These are phyloP conservation scores for Phytophthora kernoviae DNA, from an alignment of 352 stramenopile genomes.

Conservation along the genomic window DNA sequence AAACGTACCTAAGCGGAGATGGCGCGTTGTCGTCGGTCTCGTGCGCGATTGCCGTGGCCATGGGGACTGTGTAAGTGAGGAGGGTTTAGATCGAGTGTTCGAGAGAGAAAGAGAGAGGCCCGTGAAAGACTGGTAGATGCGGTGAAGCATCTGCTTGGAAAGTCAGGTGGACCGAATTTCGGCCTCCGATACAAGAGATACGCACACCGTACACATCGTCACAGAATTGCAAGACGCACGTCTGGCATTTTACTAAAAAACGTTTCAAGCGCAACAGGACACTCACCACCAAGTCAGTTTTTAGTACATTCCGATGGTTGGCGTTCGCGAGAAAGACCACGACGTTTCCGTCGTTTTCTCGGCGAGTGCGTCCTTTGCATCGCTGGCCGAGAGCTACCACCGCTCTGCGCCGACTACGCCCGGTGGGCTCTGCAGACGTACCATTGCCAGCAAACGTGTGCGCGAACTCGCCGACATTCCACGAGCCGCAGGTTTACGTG, in stretches of 20 bases:
- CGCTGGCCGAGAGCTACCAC: slow-evolving; percentile 13
- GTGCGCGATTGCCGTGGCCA: slow-evolving; percentile 1
- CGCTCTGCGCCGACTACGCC: slow-evolving; percentile 19
- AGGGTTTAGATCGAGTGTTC: slow-evolving; percentile 4
- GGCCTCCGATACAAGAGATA: too few relatives aligned
- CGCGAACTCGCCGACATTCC: slow-evolving; percentile 60
- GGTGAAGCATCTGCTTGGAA: slow-evolving; percentile 8
- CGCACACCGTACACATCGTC: too few relatives aligned
- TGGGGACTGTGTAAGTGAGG: background rate
- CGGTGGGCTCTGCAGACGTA: slow-evolving; percentile 6
- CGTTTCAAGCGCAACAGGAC: slow-evolving; percentile 9
- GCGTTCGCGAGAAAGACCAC: slow-evolving; percentile 19
- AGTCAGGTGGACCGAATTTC: too few relatives aligned
- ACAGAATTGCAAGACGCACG: background rate
- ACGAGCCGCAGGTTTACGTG: slow-evolving; percentile 54
- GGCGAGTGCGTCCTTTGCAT: slow-evolving; percentile 19
- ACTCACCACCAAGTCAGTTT: slow-evolving; percentile 18
- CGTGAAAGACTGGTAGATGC: slow-evolving; percentile 15
- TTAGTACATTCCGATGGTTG: slow-evolving; percentile 13
- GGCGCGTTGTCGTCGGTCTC: background rate
- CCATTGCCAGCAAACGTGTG: slow-evolving; percentile 33
- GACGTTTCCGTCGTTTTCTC: slow-evolving; percentile 19
- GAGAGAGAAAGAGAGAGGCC: slow-evolving; percentile 14
- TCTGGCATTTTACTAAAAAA: background rate
- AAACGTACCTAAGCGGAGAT: slow-evolving; percentile 21